These are phyloP conservation scores for Colletotrichum eremochloae DNA, from an alignment of 2,329 filamentous ascomycete genomes.

Conservation along the genomic window DNA sequence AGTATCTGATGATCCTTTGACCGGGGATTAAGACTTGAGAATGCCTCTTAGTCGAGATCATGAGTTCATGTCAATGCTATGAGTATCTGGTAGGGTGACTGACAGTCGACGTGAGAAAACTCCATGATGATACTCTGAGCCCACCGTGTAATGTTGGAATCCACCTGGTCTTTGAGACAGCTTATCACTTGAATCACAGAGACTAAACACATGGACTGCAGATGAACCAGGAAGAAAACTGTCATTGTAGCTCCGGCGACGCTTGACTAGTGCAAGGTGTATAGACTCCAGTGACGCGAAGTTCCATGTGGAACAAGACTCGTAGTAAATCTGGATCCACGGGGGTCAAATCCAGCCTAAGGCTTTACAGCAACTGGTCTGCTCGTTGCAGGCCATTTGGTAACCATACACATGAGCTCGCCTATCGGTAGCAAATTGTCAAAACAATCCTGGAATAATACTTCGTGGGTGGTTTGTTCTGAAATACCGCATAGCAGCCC, in stretches of 20 bases:
- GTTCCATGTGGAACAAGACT: neutral
- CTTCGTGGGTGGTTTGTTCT: neutral
- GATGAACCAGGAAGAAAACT: neutral
- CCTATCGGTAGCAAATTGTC: neutral
- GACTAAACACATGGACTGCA: neutral
- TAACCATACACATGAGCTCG: neutral
- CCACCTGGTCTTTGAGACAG: neutral
- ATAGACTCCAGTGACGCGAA: neutral
- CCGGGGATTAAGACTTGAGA: neutral
- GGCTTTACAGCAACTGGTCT: neutral
- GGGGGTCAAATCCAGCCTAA: neutral
- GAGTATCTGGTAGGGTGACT: neutral
- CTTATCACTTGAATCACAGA: neutral
- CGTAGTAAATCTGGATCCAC: neutral
- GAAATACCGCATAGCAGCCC: neutral
- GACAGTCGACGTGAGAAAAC: neutral
- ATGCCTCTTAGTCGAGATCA: neutral
- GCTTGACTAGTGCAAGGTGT: neutral
- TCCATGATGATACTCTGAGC: neutral
- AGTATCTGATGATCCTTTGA: neutral
- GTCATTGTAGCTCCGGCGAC: neutral
- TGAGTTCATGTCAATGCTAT: too few species aligned
- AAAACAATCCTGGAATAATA: neutral
- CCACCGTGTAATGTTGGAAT: neutral
- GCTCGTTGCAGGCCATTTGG: neutral